Base-by-base conservation (phyloP, 305 asterid genomes). In the Rubia tinctorum region DNA sequence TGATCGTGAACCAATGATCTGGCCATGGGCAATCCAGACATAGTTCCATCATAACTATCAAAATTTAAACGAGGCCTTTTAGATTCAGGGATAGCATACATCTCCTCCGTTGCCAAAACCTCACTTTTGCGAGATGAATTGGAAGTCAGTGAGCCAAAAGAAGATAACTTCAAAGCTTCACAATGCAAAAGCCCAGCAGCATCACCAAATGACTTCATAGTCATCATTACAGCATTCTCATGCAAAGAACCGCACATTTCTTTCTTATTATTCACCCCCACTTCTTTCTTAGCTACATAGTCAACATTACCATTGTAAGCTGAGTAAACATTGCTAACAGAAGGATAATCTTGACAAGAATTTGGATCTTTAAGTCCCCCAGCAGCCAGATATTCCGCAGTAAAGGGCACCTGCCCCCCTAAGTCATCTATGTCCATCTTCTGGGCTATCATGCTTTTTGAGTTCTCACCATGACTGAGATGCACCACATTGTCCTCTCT, bases 191-290 rank as follows among this genome's bases (percentile, higher is more conserved):
- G 80, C 64, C 76, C 75, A 77, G 77, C 72, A 39, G 71, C 77
- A 75, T 71, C 77, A 78, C 56, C 85, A 72, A 71, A 75, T 63
- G 80, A 60, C 80, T 79, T 79, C 86, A 69, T 80, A 82, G 44
- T 8, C 34, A 14, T 60, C 59, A 17, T 53, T 61, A 75, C 42
- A 49, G 51, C 59, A 43, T 60, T 47, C 22, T 34, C 66, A 73
- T 78, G 80, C 80, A 78, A 82, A 53, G 80, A 71, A 34, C 76
- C 75, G 69, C 71, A 78, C 40, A 62, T 72, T 40, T 76, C 75
- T 60, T 78, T 77, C 74, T 72, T 75, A 68, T 72, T 77, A 78
- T 78, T 81, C 39, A 73, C 60, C 65, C 61, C 73, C 73, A 43
- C 55, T 42, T 74, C 71, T 49, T 79, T 76, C 73, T 75, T 65